Conservation (phyloP, 139 green algal genomes). For the Edaphochlamys debaryana region DNA sequence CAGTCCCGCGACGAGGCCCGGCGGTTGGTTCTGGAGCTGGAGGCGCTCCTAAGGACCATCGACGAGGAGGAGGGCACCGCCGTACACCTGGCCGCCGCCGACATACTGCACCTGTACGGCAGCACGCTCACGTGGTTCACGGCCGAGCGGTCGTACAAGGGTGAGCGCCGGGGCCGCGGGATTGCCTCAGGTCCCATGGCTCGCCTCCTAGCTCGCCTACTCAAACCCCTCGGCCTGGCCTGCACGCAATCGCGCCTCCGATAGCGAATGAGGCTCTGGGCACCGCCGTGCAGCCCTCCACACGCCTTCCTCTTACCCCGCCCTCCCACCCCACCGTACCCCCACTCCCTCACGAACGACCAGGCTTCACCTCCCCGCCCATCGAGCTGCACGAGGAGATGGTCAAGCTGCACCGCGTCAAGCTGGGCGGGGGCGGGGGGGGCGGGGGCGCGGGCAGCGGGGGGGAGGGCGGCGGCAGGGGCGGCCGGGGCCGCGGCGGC, state of each 20-base stretch:
- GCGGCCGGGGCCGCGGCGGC: not conserved
- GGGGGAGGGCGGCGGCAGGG: not conserved
- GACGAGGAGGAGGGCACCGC: constrained; percentile 51
- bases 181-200: not conserved
- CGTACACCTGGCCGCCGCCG: constrained; percentile 67
- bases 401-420: constrained; percentile 41
- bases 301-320: not conserved
- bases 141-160: constrained; percentile 71
- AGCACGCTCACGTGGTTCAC: constrained; percentile 76
- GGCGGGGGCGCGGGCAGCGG: not conserved
- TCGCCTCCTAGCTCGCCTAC: not conserved
- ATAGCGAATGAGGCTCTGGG: too few relatives aligned
- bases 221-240: too few relatives aligned
- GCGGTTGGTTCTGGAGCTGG: constrained; percentile 54
- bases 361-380: constrained; percentile 65
- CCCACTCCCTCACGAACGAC: too few relatives aligned
- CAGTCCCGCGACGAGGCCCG: constrained; percentile 39
- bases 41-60: constrained; percentile 54
- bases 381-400: constrained; percentile 69
- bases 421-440: not conserved
- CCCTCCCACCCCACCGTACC: not conserved
- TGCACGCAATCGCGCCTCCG: too few relatives aligned
- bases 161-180: not conserved
- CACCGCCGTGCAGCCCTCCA: too few relatives aligned
- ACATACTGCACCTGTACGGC: constrained; percentile 72